These are phyloP conservation scores for Podila epicladia DNA, from an alignment of 192 early-diverging fungal species.

Conservation along the genomic window DNA sequence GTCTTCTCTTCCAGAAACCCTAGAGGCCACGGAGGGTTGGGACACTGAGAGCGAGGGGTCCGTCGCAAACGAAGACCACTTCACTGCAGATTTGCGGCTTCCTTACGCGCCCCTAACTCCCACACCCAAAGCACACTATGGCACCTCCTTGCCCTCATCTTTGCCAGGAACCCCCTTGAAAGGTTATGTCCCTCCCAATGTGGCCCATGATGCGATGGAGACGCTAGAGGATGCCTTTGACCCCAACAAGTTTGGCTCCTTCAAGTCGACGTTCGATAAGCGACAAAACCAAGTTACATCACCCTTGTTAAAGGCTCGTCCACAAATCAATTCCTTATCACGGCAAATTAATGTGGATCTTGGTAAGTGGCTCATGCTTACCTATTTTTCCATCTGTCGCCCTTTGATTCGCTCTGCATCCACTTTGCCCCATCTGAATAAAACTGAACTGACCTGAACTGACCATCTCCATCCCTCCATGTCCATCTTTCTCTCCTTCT, in stretches of 20 bases:
- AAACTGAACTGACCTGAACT: no score
- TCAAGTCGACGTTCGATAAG: slow-evolving; percentile 4
- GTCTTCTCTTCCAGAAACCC: slow-evolving; percentile 10
- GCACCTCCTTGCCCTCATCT: not conserved
- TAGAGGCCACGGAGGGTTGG: slow-evolving; percentile 27
- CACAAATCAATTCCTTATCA: slow-evolving; percentile 17
- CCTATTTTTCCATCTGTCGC: no score
- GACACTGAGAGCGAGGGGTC: slow-evolving; percentile 31
- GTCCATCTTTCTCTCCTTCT: slow-evolving; percentile 3
- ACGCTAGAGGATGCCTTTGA: slow-evolving; percentile 21
- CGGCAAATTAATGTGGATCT: slow-evolving; percentile 4
- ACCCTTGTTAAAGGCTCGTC: not conserved
- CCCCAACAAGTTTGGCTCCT: slow-evolving; percentile 15
- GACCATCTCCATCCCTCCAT: not conserved
- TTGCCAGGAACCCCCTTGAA: not conserved
- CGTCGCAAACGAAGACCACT: not conserved
- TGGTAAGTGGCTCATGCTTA: slow-evolving; percentile 24
- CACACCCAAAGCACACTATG: not conserved
- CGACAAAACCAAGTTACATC: not conserved
- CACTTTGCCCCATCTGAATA: no score
- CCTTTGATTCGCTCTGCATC: not conserved
- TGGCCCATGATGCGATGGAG: slow-evolving; percentile 11
- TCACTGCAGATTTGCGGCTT: not conserved
- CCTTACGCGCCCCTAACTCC: not conserved
- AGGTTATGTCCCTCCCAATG: not conserved